Evolutionary conservation across 352 stramenopile genomes (phyloP).

Genomic region (Phytopythium montanum): DNA sequence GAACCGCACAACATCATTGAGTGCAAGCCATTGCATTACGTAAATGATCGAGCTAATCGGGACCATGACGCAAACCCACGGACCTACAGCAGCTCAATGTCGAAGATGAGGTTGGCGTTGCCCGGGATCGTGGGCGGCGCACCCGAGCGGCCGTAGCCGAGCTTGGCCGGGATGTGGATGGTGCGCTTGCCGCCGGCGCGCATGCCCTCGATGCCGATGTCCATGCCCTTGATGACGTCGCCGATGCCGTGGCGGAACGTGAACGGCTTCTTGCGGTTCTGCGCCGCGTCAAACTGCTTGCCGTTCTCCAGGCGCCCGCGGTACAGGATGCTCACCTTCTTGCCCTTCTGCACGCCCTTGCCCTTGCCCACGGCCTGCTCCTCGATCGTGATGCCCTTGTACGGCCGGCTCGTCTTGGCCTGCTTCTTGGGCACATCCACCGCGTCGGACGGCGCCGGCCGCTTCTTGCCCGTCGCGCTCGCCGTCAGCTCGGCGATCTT

Average conservation of each 20-base stretch:
- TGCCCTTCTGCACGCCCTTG: constrained; percentile 41
- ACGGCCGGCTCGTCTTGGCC: constrained; percentile 52
- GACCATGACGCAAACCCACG: no score
- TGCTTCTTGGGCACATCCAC: constrained; percentile 81
- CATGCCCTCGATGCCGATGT: constrained; percentile 92
- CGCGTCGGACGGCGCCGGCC: constrained; percentile 44
- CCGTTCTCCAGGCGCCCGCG: constrained; percentile 75
- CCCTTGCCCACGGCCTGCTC: constrained; percentile 75
- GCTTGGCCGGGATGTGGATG: constrained; percentile 91
- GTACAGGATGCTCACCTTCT: constrained; percentile 84
- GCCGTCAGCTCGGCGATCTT: constrained; percentile 49
- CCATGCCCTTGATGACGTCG: constrained; percentile 95
- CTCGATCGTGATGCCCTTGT: constrained; percentile 83
- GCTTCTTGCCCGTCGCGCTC: constrained; percentile 60
- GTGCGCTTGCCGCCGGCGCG: constrained; percentile 88
- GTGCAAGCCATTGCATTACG: no score
- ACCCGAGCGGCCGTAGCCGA: constrained; percentile 91
- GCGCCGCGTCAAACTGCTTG: constrained; percentile 79
- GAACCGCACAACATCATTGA: neutral
- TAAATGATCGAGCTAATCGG: no score
- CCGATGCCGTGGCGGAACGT: constrained; percentile 80
- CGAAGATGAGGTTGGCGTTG: constrained; percentile 93
- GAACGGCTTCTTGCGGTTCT: constrained; percentile 86
- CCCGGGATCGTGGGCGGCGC: constrained; percentile 78
- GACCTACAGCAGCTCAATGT: constrained; percentile 88